phyloP scores from a whole-genome alignment of 352 stramenopile species.

The Blastocystis sp. region DNA sequence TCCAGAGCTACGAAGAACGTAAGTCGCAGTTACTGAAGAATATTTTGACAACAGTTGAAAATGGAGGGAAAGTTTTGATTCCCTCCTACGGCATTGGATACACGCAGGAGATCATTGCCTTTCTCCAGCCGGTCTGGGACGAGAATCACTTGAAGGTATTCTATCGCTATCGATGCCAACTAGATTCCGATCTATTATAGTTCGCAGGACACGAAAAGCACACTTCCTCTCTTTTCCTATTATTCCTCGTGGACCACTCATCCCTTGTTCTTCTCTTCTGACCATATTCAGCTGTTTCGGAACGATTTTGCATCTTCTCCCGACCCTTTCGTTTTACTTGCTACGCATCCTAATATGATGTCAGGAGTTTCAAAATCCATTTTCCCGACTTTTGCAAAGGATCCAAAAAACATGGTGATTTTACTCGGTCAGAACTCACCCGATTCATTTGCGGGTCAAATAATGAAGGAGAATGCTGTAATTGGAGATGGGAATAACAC shows the following conservation, averaged over 20 bases:
- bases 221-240: not conserved
- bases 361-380: constrained; percentile 6
- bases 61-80: constrained; percentile 10
- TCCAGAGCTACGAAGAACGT: not conserved
- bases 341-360: not conserved
- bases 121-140: not conserved
- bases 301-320: not conserved
- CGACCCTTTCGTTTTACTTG: not conserved
- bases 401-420: constrained; percentile 15
- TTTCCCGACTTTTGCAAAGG: not conserved
- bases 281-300: not conserved
- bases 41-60: not conserved
- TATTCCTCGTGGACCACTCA: constrained; percentile 12
- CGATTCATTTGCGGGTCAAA: not conserved
- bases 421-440: not conserved
- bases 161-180: not conserved
- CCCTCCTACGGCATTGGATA: constrained; percentile 24
- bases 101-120: not conserved
- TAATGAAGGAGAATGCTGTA: not conserved
- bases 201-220: not conserved
- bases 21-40: not conserved
- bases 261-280: not conserved
- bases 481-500: not conserved
- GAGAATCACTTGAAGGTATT: not conserved
- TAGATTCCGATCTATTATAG: not conserved